Evolutionary conservation across 2,329 filamentous ascomycete species (phyloP), one percentile per base, ranked within the genome.

Genomic region (Pseudogymnoascus sp.): DNA sequence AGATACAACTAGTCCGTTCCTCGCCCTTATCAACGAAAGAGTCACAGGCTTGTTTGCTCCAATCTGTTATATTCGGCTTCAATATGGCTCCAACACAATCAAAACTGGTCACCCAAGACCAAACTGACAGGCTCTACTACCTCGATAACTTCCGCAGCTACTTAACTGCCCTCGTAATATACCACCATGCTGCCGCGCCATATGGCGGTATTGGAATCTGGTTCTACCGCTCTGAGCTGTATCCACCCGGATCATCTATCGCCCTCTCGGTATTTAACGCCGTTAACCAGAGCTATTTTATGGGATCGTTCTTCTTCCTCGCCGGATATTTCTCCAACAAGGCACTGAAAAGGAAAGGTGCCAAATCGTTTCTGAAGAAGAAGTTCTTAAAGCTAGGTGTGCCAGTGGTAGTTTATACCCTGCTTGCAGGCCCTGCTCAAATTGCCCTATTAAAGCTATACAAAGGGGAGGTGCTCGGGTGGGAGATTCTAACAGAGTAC

Each of bases 301-400:
- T 64, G 61, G 61, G 47, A 10, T 61, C 58, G 4, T 64, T 64
- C 47, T 64, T 64, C 50, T 63, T 54, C 37, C 44, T 63, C 2
- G 58, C 63, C 2, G 47, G 63, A n/a, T 17, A 39, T 9, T 39
- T 64, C 31, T 63, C 62, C 15, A 54, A 15, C 26, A 40, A 17
- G 50, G 33, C 40, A n/a, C 44, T 64, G 6, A 41, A 47, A 26
- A 44, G 47, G 35, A 64, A 63, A 36, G 31, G 35, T 26, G 31
- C 39, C 15, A 31, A 35, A 26, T 24, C 41, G 3, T 62, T 62
- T 29, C 26, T 62, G 1, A 62, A 60, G 17, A 60, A 26, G 40
- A 63, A 63, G 15, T 61, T 44, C 39, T 8, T 61, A 1, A 61
- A 63, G n/a, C 33, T 61, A 8, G 58, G 61, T 33, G 31, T 61